A percentile compares a stretch with the other conserved stretches of the same genome.
Evolutionary conservation across 164 flowering plant species (phyloP).

Genomic region (Tinospora cordifolia): DNA sequence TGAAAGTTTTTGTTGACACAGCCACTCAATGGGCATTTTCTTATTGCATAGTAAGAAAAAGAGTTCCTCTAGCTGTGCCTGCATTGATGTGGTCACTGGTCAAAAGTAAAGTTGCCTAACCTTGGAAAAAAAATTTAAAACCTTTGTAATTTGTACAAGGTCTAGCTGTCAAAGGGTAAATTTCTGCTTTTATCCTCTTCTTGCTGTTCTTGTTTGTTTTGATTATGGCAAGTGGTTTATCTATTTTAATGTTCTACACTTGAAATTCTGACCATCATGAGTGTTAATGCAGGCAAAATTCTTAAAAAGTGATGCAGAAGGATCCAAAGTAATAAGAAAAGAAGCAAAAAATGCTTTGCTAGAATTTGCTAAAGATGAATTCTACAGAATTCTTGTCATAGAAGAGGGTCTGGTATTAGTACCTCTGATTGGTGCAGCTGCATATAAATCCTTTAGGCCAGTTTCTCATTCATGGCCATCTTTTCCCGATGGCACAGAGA

Average conservation of each 20-base stretch:
- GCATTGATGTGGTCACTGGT: too few relatives aligned
- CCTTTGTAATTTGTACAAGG: too few relatives aligned
- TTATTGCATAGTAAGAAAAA: too few relatives aligned
- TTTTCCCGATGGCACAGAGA: slow-evolving; percentile 74
- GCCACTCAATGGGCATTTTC: too few relatives aligned
- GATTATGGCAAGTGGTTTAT: background rate
- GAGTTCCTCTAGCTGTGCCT: too few relatives aligned
- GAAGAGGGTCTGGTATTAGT: slow-evolving; percentile 84
- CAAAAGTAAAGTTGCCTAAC: too few relatives aligned
- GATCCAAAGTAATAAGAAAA: slow-evolving; percentile 42
- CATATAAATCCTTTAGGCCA: slow-evolving; percentile 60
- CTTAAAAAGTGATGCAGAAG: slow-evolving; percentile 36
- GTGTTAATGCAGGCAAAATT: slow-evolving; percentile 54
- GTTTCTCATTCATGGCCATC: slow-evolving; percentile 68
- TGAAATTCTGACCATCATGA: slow-evolving; percentile 12
- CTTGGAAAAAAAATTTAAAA: too few relatives aligned
- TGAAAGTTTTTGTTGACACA: too few relatives aligned
- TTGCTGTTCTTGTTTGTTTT: background rate
- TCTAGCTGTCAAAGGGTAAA: too few relatives aligned
- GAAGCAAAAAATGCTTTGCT: slow-evolving; percentile 65
- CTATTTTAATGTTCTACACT: background rate
- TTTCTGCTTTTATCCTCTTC: too few relatives aligned
- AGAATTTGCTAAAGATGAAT: slow-evolving; percentile 70
- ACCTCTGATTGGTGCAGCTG: slow-evolving; percentile 66
- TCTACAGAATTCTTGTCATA: slow-evolving; percentile 56